phyloP scores from a whole-genome alignment of 2,329 filamentous ascomycete genomes.

The Ceratocystiopsis sp. region DNA sequence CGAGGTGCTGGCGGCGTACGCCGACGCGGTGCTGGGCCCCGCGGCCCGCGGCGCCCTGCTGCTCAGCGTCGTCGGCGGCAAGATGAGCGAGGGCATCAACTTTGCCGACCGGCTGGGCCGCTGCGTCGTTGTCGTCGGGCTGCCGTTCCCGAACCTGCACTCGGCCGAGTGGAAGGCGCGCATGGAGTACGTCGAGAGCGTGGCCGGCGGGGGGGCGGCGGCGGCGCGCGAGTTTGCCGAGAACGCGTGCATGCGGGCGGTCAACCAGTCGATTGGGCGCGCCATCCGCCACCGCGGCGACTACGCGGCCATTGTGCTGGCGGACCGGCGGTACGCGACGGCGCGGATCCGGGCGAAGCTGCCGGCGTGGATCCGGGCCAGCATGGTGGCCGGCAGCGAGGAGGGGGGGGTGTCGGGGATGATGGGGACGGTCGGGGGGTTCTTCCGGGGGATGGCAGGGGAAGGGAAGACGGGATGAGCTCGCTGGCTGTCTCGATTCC shows the following conservation, averaged over 20 bases:
- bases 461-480: too few relatives aligned
- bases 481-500: too few relatives aligned
- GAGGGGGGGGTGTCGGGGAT: conserved; percentile 35
- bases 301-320: conserved; percentile 76
- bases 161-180: conserved; percentile 89
- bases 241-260: conserved; percentile 88
- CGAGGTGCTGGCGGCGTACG: conserved; percentile 57
- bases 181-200: conserved; percentile 63
- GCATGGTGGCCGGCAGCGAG: conserved; percentile 36
- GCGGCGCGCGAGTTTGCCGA: conserved; percentile 66
- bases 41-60: conserved; percentile 40
- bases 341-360: conserved; percentile 61
- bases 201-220: neutral
- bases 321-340: conserved; percentile 65
- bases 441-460: conserved; percentile 27
- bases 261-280: conserved; percentile 90
- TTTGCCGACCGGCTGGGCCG: conserved; percentile 84
- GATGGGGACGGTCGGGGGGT: conserved; percentile 38
- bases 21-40: conserved; percentile 42
- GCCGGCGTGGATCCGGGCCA: conserved; percentile 73
- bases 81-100: conserved; percentile 95
- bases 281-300: conserved; percentile 79
- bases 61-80: conserved; percentile 82
- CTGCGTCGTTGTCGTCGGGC: conserved; percentile 76
- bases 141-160: conserved; percentile 83